Base-by-base conservation (phyloP, 768 basidiomycete species). In the Tulasnella sp. region DNA sequence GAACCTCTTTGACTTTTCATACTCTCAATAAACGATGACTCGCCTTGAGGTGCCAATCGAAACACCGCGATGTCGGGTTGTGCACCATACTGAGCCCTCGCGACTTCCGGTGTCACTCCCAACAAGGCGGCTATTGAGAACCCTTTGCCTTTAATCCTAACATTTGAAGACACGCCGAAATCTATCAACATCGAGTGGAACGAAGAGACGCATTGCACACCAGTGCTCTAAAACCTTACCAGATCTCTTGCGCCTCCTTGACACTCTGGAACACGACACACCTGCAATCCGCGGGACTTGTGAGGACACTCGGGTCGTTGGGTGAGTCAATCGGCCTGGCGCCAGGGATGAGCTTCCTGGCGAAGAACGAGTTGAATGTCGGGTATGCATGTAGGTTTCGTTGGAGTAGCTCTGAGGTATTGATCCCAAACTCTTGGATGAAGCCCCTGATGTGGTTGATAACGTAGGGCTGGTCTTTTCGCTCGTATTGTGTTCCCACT, bases 351-450 rank as follows among this genome's bases (percentile, higher is more conserved):
- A 89, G 73, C 65, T 80, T 76, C 42, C 84, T 73, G 49, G 66
- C 77, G 73, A 92, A 92, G 74, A 92, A 90, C 4, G 82, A 75
- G 70, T 91, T 92, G 75, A 92, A 87, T 10, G 72, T 80, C 64
- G 70, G 70, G 68, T 90, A 90, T 44, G 78, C 74, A 1, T 68
- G 68, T 49, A 83, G 69, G 67, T 90, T 81, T 1, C 82, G 78
- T 29, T 84, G 68, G 12, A 82, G 70, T 19, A 91, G 77, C 65
- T 90, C 85, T 49, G 74, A 73, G n/a, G 76, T 67, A 10, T 78
- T 66, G 48, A 91, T 74, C 1, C 69, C 64, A 68, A 83, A 83
- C 0, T 80, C 76, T n/a, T 73, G 56, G 60, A 83, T 71, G 67
- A 84, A 83, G 11, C 45, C 53, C 38, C 49, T 27, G 42, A 58